Conservation (phyloP, 1,139 yeast species). For the Kurtzmaniella natalensis region DNA sequence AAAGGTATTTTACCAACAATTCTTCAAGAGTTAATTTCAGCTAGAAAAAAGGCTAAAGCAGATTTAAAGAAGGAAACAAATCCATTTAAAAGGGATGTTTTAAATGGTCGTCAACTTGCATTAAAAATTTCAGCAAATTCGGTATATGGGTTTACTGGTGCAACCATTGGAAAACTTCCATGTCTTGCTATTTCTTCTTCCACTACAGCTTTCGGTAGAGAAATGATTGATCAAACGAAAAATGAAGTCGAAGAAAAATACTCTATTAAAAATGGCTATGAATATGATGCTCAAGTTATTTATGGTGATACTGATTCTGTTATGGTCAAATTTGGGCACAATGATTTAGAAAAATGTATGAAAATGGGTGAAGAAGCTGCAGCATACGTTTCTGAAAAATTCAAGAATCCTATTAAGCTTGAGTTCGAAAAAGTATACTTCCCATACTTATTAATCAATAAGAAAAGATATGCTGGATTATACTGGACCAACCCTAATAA, state of each 20-base stretch:
- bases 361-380: conserved; percentile 93
- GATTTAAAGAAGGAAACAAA: conserved; percentile 91
- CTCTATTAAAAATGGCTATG: conserved; percentile 73
- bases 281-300: conserved; percentile 81
- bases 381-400: conserved; percentile 70
- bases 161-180: conserved; percentile 94
- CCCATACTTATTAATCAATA: conserved; percentile 90
- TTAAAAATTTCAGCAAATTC: conserved; percentile 96
- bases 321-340: conserved; percentile 93
- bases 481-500: conserved; percentile 92
- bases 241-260: conserved; percentile 78
- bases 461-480: conserved; percentile 94
- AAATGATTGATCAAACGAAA: conserved; percentile 92
- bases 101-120: conserved; percentile 96
- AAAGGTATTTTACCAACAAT: conserved; percentile 91
- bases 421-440: conserved; percentile 97
- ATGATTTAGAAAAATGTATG: conserved; percentile 85
- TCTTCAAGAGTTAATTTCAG: conserved; percentile 79
- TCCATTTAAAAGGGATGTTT: conserved; percentile 87
- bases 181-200: conserved; percentile 96
- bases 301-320: conserved; percentile 99
- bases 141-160: conserved; percentile 98
- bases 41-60: conserved; percentile 88
- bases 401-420: conserved; percentile 82
- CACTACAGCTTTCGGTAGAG: conserved; percentile 93